Evolutionary conservation across 2,329 filamentous ascomycete genomes (phyloP).

Genomic region (Malbranchea cinnamomea): DNA sequence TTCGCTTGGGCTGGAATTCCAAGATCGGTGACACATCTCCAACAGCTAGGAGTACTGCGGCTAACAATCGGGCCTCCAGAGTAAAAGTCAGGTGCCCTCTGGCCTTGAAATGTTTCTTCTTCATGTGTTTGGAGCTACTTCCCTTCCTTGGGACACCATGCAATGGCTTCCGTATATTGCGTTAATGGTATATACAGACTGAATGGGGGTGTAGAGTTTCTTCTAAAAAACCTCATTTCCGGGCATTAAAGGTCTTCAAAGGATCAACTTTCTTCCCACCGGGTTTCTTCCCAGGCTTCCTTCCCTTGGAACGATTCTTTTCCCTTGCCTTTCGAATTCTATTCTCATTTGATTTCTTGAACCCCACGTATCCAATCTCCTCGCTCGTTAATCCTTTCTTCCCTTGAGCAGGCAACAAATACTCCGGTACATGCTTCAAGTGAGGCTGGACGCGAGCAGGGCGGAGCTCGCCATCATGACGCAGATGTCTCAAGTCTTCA

Average conservation of each 20-base stretch:
- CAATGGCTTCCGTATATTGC: too few species aligned
- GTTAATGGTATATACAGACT: too few species aligned
- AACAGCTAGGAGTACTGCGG: too few species aligned
- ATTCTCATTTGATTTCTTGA: slow-evolving; percentile 37
- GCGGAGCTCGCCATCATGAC: slow-evolving; percentile 78
- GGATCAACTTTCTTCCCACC: slow-evolving; percentile 62
- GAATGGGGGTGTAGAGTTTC: too few species aligned
- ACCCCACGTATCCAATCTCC: slow-evolving; percentile 62
- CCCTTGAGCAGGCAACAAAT: slow-evolving; percentile 66
- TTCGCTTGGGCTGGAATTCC: slow-evolving; percentile 18
- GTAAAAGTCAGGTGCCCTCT: slow-evolving; percentile 3
- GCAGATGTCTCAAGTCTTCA: slow-evolving; percentile 67
- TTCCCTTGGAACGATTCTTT: slow-evolving; percentile 29
- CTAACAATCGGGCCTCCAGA: slow-evolving; percentile 6
- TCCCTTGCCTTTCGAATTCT: slow-evolving; percentile 35
- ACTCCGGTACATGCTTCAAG: slow-evolving; percentile 87
- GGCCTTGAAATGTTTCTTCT: too few species aligned
- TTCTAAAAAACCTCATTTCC: too few species aligned
- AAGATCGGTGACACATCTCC: too few species aligned
- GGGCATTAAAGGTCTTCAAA: slow-evolving; percentile 79
- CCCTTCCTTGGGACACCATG: too few species aligned
- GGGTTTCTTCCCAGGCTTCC: slow-evolving; percentile 32
- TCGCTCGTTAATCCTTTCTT: slow-evolving; percentile 51
- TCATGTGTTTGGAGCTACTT: too few species aligned
- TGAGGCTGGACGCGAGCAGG: slow-evolving; percentile 75